A percentile compares a stretch with the other conserved stretches of the same genome.
These are phyloP conservation scores for Xylaria digitata DNA, from an alignment of 2,329 filamentous ascomycete species.

Conservation along the genomic window DNA sequence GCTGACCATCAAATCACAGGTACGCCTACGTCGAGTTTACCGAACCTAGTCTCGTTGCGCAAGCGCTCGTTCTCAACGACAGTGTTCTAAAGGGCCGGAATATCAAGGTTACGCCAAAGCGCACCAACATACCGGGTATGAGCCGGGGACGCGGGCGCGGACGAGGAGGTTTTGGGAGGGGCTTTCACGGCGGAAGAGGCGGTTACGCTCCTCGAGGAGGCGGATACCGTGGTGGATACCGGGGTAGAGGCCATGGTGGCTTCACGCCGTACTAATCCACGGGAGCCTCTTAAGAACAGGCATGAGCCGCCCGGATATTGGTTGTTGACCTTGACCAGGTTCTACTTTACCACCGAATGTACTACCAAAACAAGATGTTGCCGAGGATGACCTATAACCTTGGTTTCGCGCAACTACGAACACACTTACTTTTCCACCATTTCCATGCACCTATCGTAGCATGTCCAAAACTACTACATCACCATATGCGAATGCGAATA, in stretches of 20 bases:
- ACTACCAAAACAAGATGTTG: slow-evolving; percentile 32
- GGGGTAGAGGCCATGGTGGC: slow-evolving; percentile 69
- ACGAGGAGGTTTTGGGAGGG: slow-evolving; percentile 63
- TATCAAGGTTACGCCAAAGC: slow-evolving; percentile 94
- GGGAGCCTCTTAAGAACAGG: neutral
- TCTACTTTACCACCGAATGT: slow-evolving; percentile 23
- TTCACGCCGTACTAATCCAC: slow-evolving; percentile 70
- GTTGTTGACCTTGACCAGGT: slow-evolving; percentile 16
- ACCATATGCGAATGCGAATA: slow-evolving; percentile 28
- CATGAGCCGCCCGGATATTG: slow-evolving; percentile 10
- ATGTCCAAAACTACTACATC: slow-evolving; percentile 22
- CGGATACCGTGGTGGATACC: slow-evolving; percentile 69
- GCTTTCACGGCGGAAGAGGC: slow-evolving; percentile 64
- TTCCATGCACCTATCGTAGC: slow-evolving; percentile 17
- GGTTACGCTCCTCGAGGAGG: slow-evolving; percentile 63
- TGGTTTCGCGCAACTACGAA: slow-evolving; percentile 5
- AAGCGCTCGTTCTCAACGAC: slow-evolving; percentile 95
- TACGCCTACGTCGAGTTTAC: slow-evolving; percentile 99
- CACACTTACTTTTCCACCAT: slow-evolving; percentile 22
- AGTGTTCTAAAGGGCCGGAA: slow-evolving; percentile 94
- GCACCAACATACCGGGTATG: slow-evolving; percentile 97
- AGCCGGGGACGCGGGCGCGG: slow-evolving; percentile 76
- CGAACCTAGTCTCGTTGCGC: slow-evolving; percentile 90
- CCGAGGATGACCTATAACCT: slow-evolving; percentile 23
- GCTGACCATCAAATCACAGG: slow-evolving; percentile 59